Evolutionary conservation across 2,329 filamentous ascomycete genomes (phyloP), one percentile per base, ranked within the genome.

Genomic region (Botrytis byssoidea): DNA sequence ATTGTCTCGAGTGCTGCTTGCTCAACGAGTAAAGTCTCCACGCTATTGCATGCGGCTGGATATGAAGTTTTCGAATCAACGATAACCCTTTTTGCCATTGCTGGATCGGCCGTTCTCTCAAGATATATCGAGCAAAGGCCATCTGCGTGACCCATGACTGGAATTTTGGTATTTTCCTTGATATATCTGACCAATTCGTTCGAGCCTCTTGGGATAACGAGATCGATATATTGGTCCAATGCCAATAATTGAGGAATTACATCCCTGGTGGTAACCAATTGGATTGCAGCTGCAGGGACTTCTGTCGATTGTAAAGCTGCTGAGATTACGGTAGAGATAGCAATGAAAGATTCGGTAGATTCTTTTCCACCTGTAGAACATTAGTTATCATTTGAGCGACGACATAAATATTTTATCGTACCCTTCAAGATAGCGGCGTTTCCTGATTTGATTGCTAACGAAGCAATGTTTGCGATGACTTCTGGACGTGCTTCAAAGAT

Each of bases 401-500:
- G 18, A 66, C 35, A 37, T 66, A 10, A 12, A 12, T 57, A 40
- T 16, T n/a, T n/a, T 5, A 16, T 18, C 75, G 18, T 79, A 88
- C 91, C 95, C 86, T 99, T 99, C 75, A 99, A 86, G 79, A 99
- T 98, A 70, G 95, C 96, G 51, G 96, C 93, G 83, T 99, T 99
- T 79, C 94, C 96, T 20, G 95, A 98, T 83, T 99, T 99, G 83
- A 99, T 93, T 55, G 96, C 95, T 37, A 99, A 87, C 6, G 95
- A 93, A 76, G 96, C 94, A 80, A 99, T 98, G 83, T 99, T 99
- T 81, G 95, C 96, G 81, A 99, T 98, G 77, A 99, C 96, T 84
- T 99, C 96, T 10, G 96, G 96, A 12, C 96, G 92, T 51, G 96
- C 96, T 84, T 99, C 96, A 81, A 99, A 99, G 81, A 99, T 98